Evolutionary conservation across 371 early-diverging fungal genomes (phyloP).

Genomic region (Mortierella polycephala): DNA sequence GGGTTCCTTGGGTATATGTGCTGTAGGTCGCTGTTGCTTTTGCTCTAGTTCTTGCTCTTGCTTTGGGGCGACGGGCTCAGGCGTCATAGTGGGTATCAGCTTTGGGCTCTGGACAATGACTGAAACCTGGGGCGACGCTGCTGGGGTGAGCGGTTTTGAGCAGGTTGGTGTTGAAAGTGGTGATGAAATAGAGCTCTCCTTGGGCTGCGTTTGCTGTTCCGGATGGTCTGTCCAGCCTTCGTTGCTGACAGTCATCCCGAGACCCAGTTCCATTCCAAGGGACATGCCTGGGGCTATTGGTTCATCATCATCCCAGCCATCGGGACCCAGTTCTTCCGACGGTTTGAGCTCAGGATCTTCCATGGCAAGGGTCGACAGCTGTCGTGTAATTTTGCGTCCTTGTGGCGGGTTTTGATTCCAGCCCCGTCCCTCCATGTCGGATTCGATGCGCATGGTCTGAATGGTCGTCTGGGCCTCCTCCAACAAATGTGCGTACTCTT

Average conservation of each 20-base stretch:
- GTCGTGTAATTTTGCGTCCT: conserved; percentile 5
- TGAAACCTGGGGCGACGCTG: conserved; percentile 11
- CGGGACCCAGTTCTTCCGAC: conserved; percentile 1
- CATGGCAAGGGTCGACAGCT: conserved; percentile 25
- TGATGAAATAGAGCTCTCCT: conserved; percentile 3
- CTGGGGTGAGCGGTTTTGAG: conserved; percentile 19
- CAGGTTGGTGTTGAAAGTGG: conserved; percentile 25
- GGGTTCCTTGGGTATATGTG: conserved; percentile 8
- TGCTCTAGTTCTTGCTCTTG: conserved; percentile 2
- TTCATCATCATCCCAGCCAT: conserved; percentile 3
- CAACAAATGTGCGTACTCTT: conserved; percentile 70
- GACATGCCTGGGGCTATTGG: conserved; percentile 14
- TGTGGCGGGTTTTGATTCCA: conserved; percentile 17
- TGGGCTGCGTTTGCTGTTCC: not conserved
- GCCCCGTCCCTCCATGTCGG: conserved; percentile 46
- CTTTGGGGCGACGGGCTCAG: not conserved
- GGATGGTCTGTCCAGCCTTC: not conserved
- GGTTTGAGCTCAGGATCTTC: conserved; percentile 35
- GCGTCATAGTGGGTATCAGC: conserved; percentile 3
- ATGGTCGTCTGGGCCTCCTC: conserved; percentile 77
- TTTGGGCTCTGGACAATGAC: conserved; percentile 3
- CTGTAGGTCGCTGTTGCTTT: conserved; percentile 5
- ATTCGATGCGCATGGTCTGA: conserved; percentile 53
- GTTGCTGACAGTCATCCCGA: conserved; percentile 7
- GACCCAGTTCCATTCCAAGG: conserved; percentile 28